Evolutionary conservation across 441 rosid genomes (phyloP).

Genomic region (Aleurites moluccanus): DNA sequence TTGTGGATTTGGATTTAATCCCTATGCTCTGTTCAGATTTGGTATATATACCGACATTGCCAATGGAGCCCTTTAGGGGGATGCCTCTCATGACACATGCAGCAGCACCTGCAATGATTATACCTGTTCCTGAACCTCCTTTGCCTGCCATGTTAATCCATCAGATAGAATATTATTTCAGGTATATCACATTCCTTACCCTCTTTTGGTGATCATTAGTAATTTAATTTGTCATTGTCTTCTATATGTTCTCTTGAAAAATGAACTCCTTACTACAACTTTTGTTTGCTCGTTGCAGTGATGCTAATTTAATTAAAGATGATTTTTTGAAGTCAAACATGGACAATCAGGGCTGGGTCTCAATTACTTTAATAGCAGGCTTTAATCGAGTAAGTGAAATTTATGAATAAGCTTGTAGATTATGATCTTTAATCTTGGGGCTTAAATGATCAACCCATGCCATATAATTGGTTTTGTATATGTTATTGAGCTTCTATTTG

Average conservation of each 20-base stretch:
- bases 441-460: not conserved
- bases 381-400: constrained; percentile 64
- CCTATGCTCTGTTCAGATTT: constrained; percentile 46
- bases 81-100: constrained; percentile 39
- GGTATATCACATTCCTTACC: constrained; percentile 40
- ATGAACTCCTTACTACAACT: constrained; percentile 27
- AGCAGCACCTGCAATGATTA: constrained; percentile 40
- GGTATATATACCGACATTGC: constrained; percentile 38
- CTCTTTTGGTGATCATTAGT: constrained; percentile 9
- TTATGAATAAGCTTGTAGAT: constrained; percentile 2
- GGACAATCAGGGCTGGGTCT: constrained; percentile 90
- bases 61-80: constrained; percentile 43
- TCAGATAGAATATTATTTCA: constrained; percentile 87
- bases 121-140: constrained; percentile 48
- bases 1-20: constrained; percentile 27
- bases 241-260: constrained; percentile 8
- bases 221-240: constrained; percentile 10
- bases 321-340: constrained; percentile 64
- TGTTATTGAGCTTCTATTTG: not conserved
- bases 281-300: constrained; percentile 51
- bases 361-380: constrained; percentile 65
- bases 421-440: not conserved
- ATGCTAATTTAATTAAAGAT: constrained; percentile 69
- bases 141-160: constrained; percentile 49
- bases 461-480: not conserved